Conservation (phyloP, 2,329 filamentous ascomycete species). For the Scedosporium boydii region DNA sequence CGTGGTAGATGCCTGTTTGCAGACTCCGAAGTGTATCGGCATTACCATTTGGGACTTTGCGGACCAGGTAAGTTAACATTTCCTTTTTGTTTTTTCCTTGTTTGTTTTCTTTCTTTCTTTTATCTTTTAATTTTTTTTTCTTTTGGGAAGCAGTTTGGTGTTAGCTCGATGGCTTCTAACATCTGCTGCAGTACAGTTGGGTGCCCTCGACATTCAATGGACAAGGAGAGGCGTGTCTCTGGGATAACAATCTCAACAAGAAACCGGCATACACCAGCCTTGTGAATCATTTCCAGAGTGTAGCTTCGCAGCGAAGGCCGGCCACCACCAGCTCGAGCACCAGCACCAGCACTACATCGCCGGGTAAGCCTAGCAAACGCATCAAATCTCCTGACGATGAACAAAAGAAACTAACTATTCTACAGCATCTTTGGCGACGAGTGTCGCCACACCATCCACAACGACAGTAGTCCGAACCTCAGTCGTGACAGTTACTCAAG, state of each 20-base stretch:
- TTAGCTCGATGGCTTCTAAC: background rate
- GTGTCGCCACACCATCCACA: background rate
- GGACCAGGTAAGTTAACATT: conserved; percentile 13
- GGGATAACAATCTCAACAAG: conserved; percentile 13
- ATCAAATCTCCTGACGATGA: too few species aligned
- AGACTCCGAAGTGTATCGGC: conserved; percentile 23
- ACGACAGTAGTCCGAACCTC: background rate
- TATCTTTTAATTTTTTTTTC: too few species aligned
- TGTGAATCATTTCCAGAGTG: background rate
- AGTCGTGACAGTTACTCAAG: background rate
- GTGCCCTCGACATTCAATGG: conserved; percentile 6
- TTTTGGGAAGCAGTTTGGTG: too few species aligned
- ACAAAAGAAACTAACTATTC: background rate
- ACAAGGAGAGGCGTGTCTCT: conserved; percentile 11
- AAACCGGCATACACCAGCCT: conserved; percentile 12
- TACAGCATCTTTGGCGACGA: background rate
- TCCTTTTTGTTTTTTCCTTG: too few species aligned
- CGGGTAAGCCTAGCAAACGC: background rate
- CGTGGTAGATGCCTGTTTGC: conserved; percentile 21
- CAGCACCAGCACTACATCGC: background rate
- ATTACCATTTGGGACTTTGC: conserved; percentile 28
- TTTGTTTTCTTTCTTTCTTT: too few species aligned
- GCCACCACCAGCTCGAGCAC: background rate
- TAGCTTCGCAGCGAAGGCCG: background rate
- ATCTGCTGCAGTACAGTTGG: conserved; percentile 4